These are phyloP conservation scores for Fonsecaea pedrosoi DNA, from an alignment of 2,329 filamentous ascomycete genomes.

Conservation along the genomic window DNA sequence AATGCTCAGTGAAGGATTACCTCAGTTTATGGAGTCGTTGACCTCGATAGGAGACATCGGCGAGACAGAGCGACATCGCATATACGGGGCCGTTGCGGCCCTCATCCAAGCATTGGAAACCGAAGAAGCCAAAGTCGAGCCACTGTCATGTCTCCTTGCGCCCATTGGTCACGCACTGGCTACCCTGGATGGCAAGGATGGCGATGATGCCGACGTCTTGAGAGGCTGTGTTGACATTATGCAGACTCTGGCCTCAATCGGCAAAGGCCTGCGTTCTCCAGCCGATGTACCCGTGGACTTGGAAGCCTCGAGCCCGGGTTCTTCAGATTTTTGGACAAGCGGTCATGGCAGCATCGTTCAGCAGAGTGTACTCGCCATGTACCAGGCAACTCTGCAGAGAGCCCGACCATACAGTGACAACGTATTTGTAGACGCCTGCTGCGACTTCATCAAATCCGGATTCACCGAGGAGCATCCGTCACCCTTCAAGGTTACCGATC, in stretches of 20 bases:
- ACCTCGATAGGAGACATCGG: slow-evolving; percentile 35
- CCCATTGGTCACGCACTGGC: slow-evolving; percentile 43
- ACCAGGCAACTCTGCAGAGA: slow-evolving; percentile 45
- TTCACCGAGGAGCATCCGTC: slow-evolving; percentile 52
- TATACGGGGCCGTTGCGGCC: slow-evolving; percentile 54
- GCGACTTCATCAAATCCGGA: slow-evolving; percentile 55
- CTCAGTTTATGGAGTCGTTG: slow-evolving; percentile 52
- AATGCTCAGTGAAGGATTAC: slow-evolving; percentile 50
- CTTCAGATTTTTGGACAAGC: slow-evolving; percentile 34
- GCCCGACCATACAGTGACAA: slow-evolving; percentile 46
- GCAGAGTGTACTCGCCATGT: slow-evolving; percentile 29
- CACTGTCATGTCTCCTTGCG: slow-evolving; percentile 48
- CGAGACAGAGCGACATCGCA: slow-evolving; percentile 38
- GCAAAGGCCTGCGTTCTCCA: slow-evolving; percentile 38
- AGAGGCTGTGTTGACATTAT: slow-evolving; percentile 47
- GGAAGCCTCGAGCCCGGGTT: slow-evolving; percentile 13
- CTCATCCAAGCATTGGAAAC: slow-evolving; percentile 51
- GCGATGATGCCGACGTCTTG: slow-evolving; percentile 46
- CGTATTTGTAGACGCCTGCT: slow-evolving; percentile 53
- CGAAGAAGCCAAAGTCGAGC: slow-evolving; percentile 50
- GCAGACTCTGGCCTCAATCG: slow-evolving; percentile 42
- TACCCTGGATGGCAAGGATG: slow-evolving; percentile 46
- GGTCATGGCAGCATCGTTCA: slow-evolving; percentile 34
- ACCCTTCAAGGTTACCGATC: slow-evolving; percentile 52
- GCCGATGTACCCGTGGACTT: slow-evolving; percentile 36